Evolutionary conservation across 2,329 filamentous ascomycete genomes (phyloP).

Genomic region (Venturia nashicola): DNA sequence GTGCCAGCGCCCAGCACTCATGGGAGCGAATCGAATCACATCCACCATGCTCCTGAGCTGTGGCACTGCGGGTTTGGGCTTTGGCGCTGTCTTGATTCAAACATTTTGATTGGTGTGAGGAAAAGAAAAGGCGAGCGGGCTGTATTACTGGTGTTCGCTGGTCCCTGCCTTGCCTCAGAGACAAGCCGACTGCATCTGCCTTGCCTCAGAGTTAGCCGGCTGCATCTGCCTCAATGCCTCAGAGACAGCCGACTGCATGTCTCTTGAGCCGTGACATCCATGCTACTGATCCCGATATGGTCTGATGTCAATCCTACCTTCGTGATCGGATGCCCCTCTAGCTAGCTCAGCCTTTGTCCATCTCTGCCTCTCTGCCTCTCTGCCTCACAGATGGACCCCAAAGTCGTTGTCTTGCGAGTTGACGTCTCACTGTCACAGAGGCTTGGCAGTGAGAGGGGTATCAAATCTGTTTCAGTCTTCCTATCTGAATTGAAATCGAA

Average conservation of each 20-base stretch:
- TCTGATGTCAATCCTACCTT: too few relatives aligned
- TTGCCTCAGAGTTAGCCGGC: too few relatives aligned
- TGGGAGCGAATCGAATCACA: not conserved
- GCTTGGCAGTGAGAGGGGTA: not conserved
- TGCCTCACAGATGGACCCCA: not conserved
- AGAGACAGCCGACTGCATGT: too few relatives aligned
- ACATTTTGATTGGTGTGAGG: not conserved
- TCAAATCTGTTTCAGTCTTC: not conserved
- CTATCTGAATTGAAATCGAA: not conserved
- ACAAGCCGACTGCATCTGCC: not conserved
- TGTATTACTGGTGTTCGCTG: not conserved
- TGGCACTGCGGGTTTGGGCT: slow-evolving; percentile 1
- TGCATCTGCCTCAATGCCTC: too few relatives aligned
- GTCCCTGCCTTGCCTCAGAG: not conserved
- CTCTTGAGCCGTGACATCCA: too few relatives aligned
- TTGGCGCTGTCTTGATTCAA: not conserved
- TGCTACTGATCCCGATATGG: too few relatives aligned
- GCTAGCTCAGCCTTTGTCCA: not conserved
- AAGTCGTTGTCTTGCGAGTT: not conserved
- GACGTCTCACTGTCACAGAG: not conserved
- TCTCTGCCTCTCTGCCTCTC: too few relatives aligned
- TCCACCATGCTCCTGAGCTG: not conserved
- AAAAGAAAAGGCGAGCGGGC: not conserved
- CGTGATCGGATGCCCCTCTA: not conserved
- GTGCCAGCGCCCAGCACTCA: not conserved